Evolutionary conservation across 371 early-diverging fungal species (phyloP), one percentile per base, ranked within the genome.

Genomic region (Syncephalastrum sp.): DNA sequence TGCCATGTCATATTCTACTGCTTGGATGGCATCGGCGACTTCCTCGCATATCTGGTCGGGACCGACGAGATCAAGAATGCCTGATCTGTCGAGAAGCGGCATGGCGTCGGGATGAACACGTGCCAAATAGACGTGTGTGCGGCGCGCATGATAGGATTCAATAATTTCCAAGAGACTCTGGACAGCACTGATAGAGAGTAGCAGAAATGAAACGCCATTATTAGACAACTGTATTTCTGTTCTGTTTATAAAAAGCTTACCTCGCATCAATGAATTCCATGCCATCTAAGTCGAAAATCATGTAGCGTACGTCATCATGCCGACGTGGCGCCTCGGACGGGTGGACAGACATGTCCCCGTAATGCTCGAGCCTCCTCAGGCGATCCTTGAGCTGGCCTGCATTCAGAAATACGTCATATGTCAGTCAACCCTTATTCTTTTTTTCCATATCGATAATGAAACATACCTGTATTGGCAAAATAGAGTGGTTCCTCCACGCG

Each of bases 401-500:
- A 42, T 19, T 21, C 13, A 16, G 15, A 38, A 43, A 16, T 19
- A n/a, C 16, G 25, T 42, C 41, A 16, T 41, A 8, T 19, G 17
- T 57, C 19, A 33, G 49, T 13, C 42, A 50, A 25, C 14, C 29
- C 29, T n/a, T 10, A 12, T 51, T 21, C 2, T 21, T 21, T 21
- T 21, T 21, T 21, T 21, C 2, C 15, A 27, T 48, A 33, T 33
- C 27, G n/a, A 19, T n/a, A 56, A 21, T n/a, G 41, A 41, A 17
- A 21, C 64, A 87, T 91, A 29, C 93, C 93, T 21, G 90, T 85
- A 64, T 96, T 96, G 48, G 94, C 94, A 82, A 96, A 96, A 65
- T 88, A 91, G 33, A 96, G 69, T 2, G 88, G 86, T 49, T 96
- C 96, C 56, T 93, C 91, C 10, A 96, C 80, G 43, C 88, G 81